Percentiles rank a stretch among this genome's conserved stretches.
phyloP scores from a whole-genome alignment of 2,329 filamentous ascomycete species.

The Exophiala aquamarina region DNA sequence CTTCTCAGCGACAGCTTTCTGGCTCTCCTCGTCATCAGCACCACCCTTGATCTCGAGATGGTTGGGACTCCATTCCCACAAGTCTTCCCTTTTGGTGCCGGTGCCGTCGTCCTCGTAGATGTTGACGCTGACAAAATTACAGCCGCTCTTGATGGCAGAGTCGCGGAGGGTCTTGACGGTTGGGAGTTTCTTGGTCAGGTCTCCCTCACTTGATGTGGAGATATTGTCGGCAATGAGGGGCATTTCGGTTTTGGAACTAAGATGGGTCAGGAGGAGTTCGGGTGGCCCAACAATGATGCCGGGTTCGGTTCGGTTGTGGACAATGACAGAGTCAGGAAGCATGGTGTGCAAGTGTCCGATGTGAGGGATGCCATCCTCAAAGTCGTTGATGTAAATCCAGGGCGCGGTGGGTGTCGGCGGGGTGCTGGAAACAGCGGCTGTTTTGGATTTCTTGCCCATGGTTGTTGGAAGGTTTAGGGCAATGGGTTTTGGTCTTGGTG shows the following conservation, averaged over 20 bases:
- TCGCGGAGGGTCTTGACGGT: constrained; percentile 12
- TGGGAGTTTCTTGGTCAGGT: constrained; percentile 14
- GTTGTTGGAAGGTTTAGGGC: no score
- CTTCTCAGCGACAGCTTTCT: constrained; percentile 13
- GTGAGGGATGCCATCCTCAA: constrained; percentile 10
- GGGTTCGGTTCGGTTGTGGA: not conserved
- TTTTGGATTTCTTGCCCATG: constrained; percentile 17
- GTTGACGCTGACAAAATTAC: constrained; percentile 25
- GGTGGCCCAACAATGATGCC: no score
- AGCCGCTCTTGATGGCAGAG: constrained; percentile 20
- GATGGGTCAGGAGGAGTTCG: constrained; percentile 1
- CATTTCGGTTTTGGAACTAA: constrained; percentile 6
- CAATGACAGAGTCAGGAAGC: constrained; percentile 12
- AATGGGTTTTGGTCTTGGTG: no score
- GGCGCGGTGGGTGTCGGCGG: constrained; percentile 15
- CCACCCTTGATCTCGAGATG: constrained; percentile 22
- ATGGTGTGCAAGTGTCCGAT: constrained; percentile 14
- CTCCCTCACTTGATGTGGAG: constrained; percentile 2
- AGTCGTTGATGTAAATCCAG: constrained; percentile 26
- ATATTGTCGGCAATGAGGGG: constrained; percentile 13
- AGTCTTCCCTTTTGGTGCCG: constrained; percentile 3
- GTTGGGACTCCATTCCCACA: constrained; percentile 17
- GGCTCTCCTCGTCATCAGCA: not conserved
- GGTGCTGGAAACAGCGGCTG: not conserved
- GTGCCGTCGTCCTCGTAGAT: constrained; percentile 4